These are phyloP conservation scores for Capronia coronata DNA, from an alignment of 2,329 filamentous ascomycete genomes.

Conservation along the genomic window DNA sequence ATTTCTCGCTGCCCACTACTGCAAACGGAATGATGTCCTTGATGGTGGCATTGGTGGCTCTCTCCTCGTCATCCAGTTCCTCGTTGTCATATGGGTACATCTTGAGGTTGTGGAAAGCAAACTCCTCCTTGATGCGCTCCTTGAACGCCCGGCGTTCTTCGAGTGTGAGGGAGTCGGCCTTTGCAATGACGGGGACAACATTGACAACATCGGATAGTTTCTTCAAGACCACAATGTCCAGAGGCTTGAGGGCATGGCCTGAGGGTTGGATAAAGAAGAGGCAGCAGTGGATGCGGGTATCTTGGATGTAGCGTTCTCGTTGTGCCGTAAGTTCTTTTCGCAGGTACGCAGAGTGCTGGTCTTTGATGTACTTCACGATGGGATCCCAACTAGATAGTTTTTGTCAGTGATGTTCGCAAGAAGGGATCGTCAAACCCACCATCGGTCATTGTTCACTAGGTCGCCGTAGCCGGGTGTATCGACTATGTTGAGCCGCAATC, in stretches of 20 bases:
- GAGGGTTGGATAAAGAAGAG: slow-evolving; percentile 99
- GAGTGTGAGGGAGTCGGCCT: slow-evolving; percentile 90
- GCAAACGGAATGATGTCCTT: slow-evolving; percentile 97
- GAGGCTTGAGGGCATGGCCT: slow-evolving; percentile 95
- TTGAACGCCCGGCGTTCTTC: slow-evolving; percentile 97
- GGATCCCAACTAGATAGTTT: slow-evolving; percentile 70
- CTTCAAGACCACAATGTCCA: slow-evolving; percentile 99
- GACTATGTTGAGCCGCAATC: slow-evolving; percentile 95
- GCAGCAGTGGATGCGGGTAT: slow-evolving; percentile 98
- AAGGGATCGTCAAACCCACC: slow-evolving; percentile 40
- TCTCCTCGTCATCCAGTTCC: slow-evolving; percentile 95
- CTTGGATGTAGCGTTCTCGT: slow-evolving; percentile 97
- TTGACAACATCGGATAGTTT: slow-evolving; percentile 99
- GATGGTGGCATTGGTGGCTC: slow-evolving; percentile 86
- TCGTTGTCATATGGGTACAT: slow-evolving; percentile 99
- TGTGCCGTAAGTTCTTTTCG: slow-evolving; percentile 99
- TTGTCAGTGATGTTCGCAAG: slow-evolving; percentile 8
- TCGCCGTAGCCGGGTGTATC: slow-evolving; percentile 98
- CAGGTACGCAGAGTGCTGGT: slow-evolving; percentile 98
- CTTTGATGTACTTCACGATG: slow-evolving; percentile 99
- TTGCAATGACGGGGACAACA: slow-evolving; percentile 96
- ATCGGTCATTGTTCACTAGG: slow-evolving; percentile 99
- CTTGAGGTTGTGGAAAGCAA: slow-evolving; percentile 98
- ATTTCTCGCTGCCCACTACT: slow-evolving; percentile 96
- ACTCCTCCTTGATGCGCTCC: slow-evolving; percentile 99